Evolutionary conservation across 495 filamentous ascomycete species (phyloP).

Genomic region (Penicillium antarcticum): DNA sequence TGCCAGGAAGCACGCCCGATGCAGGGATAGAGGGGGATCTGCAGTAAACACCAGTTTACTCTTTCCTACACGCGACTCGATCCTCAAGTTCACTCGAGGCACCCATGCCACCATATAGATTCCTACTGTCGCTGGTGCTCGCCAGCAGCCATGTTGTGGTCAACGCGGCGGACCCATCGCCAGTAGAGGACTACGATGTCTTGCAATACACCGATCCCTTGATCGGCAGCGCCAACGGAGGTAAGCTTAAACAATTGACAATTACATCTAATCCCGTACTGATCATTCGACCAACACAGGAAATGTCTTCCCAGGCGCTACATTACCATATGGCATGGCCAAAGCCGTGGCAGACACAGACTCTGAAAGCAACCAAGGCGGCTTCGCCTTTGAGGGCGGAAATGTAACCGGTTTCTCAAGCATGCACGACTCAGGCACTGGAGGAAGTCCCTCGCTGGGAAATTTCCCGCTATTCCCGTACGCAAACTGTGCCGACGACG

Average conservation of each 20-base stretch:
- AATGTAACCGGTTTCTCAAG: slow-evolving; percentile 70
- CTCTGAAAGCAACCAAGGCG: slow-evolving; percentile 63
- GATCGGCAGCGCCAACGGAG: slow-evolving; percentile 59
- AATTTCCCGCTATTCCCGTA: slow-evolving; percentile 76
- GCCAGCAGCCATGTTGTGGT: slow-evolving; percentile 14
- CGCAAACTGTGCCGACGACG: slow-evolving; percentile 56
- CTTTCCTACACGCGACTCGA: too few relatives aligned
- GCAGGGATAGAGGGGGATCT: background rate
- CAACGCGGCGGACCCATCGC: slow-evolving; percentile 6
- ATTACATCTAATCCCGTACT: background rate
- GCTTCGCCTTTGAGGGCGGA: slow-evolving; percentile 65
- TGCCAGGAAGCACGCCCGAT: slow-evolving; percentile 7
- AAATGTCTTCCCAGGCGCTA: slow-evolving; percentile 74
- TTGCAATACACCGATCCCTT: slow-evolving; percentile 53
- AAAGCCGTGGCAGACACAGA: slow-evolving; percentile 76
- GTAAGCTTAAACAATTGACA: slow-evolving; percentile 21
- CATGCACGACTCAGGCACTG: slow-evolving; percentile 73
- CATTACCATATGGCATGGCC: slow-evolving; percentile 71
- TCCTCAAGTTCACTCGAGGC: background rate
- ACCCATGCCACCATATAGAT: slow-evolving; percentile 11
- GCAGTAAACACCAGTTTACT: too few relatives aligned
- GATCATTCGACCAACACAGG: slow-evolving; percentile 16
- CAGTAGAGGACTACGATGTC: slow-evolving; percentile 37
- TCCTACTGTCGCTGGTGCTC: slow-evolving; percentile 14
- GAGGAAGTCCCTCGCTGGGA: slow-evolving; percentile 68